Evolutionary conservation across 208 protist species (phyloP).

Genomic region (Acanthamoeba sp.): DNA sequence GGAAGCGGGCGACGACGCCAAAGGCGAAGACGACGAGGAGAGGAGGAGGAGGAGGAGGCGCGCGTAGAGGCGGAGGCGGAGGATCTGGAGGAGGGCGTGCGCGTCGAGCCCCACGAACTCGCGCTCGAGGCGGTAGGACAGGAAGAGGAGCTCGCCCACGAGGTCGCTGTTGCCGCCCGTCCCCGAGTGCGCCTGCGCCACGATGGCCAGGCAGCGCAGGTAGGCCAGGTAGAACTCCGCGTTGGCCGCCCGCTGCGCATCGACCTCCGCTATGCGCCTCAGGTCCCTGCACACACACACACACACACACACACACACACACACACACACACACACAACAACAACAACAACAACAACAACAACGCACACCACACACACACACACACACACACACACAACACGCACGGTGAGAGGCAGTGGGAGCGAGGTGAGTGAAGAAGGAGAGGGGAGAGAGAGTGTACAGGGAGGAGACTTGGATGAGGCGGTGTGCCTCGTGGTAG

Average conservation of each 20-base stretch:
- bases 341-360: too few relatives aligned
- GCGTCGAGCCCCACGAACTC: background rate
- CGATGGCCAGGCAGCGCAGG: background rate
- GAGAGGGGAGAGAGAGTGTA: background rate
- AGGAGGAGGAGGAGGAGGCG: background rate
- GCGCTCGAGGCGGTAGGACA: background rate
- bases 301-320: too few relatives aligned
- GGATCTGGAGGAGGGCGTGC: background rate
- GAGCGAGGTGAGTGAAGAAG: background rate
- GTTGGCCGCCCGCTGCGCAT: background rate
- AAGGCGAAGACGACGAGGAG: background rate
- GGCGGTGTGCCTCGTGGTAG: background rate
- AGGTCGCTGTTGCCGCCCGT: background rate
- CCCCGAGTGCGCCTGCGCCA: background rate
- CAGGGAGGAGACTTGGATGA: background rate
- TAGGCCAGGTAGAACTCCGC: conserved; percentile 37
- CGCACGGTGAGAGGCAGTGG: background rate
- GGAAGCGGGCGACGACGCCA: background rate
- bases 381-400: too few relatives aligned
- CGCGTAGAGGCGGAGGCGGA: conserved; percentile 43
- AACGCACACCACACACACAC: too few relatives aligned
- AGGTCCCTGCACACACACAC: background rate
- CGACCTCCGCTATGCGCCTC: background rate
- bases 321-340: too few relatives aligned
- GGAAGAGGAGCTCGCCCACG: conserved; percentile 1